phyloP scores from a whole-genome alignment of 352 stramenopile genomes.

The Globisporangium nodosum region DNA sequence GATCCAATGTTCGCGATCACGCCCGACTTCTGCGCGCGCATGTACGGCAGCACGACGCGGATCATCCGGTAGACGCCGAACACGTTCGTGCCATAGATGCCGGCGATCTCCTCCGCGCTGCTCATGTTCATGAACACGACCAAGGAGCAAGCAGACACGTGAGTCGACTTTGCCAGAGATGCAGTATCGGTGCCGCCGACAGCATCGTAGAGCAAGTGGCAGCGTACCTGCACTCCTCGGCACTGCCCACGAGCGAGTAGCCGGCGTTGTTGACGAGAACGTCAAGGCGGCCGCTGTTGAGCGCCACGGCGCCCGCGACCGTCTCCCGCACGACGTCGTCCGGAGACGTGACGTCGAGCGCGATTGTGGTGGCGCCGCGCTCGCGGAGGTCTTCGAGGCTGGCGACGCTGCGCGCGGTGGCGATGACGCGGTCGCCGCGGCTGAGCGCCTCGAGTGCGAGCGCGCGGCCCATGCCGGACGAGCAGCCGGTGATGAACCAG shows the following conservation, averaged over 20 bases:
- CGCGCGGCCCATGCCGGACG: conserved; percentile 12
- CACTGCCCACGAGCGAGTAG: conserved; percentile 27
- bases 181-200: no score
- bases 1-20: conserved; percentile 42
- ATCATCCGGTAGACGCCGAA: conserved; percentile 32
- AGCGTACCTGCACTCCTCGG: conserved; percentile 5
- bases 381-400: conserved; percentile 21
- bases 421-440: conserved; percentile 30
- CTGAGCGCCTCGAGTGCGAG: conserved; percentile 24
- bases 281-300: conserved; percentile 24
- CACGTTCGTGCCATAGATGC: conserved; percentile 40
- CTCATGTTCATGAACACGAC: neutral
- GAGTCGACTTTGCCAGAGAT: no score
- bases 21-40: conserved; percentile 27
- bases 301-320: conserved; percentile 12
- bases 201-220: neutral
- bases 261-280: conserved; percentile 47
- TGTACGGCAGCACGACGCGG: conserved; percentile 30
- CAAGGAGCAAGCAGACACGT: no score
- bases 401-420: conserved; percentile 23
- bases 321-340: conserved; percentile 22
- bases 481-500: conserved; percentile 20
- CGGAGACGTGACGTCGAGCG: conserved; percentile 28
- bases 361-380: conserved; percentile 23
- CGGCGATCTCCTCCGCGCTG: conserved; percentile 28